Percentiles rank a stretch among this genome's conserved stretches.
Conservation (phyloP, 2,329 filamentous ascomycete species). For the Phyllosticta paracitricarpa region DNA sequence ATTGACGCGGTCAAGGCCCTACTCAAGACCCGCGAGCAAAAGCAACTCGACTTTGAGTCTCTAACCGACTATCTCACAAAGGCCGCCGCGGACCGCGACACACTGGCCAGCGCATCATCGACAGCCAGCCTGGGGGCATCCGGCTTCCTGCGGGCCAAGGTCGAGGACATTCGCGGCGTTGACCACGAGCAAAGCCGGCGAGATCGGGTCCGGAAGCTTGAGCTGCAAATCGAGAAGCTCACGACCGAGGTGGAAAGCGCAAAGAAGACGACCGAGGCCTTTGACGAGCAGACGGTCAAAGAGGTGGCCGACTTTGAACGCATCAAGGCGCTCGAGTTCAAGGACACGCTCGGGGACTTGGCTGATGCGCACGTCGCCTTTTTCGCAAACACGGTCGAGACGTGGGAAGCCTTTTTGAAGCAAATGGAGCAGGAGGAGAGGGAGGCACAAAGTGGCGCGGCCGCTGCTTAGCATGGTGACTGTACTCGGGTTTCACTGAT, state of each 20-base stretch:
- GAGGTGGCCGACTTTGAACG: constrained; percentile 92
- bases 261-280: constrained; percentile 78
- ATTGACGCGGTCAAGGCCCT: constrained; percentile 77
- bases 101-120: constrained; percentile 57
- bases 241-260: constrained; percentile 78
- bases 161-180: constrained; percentile 92
- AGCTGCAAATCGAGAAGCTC: constrained; percentile 85
- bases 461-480: too few relatives aligned
- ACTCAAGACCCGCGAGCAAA: constrained; percentile 88
- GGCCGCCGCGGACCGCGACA: constrained; percentile 76
- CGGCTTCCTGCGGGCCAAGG: constrained; percentile 82
- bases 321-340: constrained; percentile 91
- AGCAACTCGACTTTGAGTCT: constrained; percentile 94
- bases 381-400: constrained; percentile 67
- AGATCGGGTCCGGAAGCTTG: constrained; percentile 79
- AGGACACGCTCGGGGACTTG: constrained; percentile 70
- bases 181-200: constrained; percentile 88
- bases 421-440: constrained; percentile 64
- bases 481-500: too few relatives aligned
- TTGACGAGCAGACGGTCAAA: constrained; percentile 90
- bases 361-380: constrained; percentile 81
- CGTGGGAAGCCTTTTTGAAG: constrained; percentile 83
- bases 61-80: constrained; percentile 93
- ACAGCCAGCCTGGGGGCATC: constrained; percentile 59
- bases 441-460: background rate